A percentile compares a stretch with the other conserved stretches of the same genome.
Evolutionary conservation across 306 rosid genomes (phyloP).

Genomic region (Vigna radiata): DNA sequence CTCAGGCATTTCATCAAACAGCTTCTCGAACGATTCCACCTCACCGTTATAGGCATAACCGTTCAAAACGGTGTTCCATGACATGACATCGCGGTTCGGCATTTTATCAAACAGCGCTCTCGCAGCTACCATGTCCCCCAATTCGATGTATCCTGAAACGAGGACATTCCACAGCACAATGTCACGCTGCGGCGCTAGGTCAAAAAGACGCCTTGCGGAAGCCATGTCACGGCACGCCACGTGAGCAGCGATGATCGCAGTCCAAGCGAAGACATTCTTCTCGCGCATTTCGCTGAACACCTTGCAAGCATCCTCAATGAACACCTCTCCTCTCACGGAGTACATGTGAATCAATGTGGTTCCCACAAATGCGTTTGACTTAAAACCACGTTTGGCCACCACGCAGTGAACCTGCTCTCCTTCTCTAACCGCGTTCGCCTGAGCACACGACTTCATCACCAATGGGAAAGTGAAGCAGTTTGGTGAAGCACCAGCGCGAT

Average conservation of each 20-base stretch:
- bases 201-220: constrained; percentile 63
- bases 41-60: constrained; percentile 70
- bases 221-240: constrained; percentile 59
- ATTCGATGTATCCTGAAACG: constrained; percentile 67
- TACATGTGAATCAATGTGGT: constrained; percentile 74
- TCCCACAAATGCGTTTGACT: constrained; percentile 59
- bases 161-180: constrained; percentile 75
- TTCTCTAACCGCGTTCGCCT: constrained; percentile 52
- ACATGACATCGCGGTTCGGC: constrained; percentile 67
- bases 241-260: constrained; percentile 65
- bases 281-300: constrained; percentile 71
- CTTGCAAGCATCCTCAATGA: constrained; percentile 57
- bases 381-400: constrained; percentile 58
- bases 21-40: constrained; percentile 56
- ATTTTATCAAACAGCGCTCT: constrained; percentile 65
- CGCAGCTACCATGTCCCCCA: constrained; percentile 62
- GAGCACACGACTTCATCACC: constrained; percentile 67
- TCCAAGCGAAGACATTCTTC: constrained; percentile 81
- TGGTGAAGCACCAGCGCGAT: constrained; percentile 48
- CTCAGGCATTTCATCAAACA: constrained; percentile 73
- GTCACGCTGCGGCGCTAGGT: constrained; percentile 70
- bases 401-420: constrained; percentile 73
- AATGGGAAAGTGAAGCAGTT: constrained; percentile 73
- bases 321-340: constrained; percentile 48
- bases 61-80: constrained; percentile 75